These are phyloP conservation scores for Lepidopterella palustris DNA, from an alignment of 495 filamentous ascomycete species.

Conservation along the genomic window DNA sequence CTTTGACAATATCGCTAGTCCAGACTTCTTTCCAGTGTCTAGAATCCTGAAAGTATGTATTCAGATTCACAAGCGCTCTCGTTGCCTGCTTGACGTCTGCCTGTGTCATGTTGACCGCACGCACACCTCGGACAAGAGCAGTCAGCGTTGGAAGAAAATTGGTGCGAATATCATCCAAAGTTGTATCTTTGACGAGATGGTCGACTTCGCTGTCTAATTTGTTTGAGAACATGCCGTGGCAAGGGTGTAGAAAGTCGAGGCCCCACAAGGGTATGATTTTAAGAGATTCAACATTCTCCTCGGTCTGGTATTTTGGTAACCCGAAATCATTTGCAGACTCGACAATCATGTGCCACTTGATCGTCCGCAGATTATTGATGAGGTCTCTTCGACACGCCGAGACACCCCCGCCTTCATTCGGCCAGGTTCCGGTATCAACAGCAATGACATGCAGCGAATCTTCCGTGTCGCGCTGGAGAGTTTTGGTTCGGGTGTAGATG, in stretches of 20 bases:
- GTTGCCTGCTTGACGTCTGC: slow-evolving; percentile 51
- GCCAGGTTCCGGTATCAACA: slow-evolving; percentile 60
- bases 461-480: slow-evolving; percentile 46
- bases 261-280: slow-evolving; percentile 64
- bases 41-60: slow-evolving; percentile 55
- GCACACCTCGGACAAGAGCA: slow-evolving; percentile 53
- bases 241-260: slow-evolving; percentile 55
- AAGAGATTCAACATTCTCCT: slow-evolving; percentile 58
- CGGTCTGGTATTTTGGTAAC: slow-evolving; percentile 59
- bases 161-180: slow-evolving; percentile 49
- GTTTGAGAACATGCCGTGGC: slow-evolving; percentile 58
- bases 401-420: slow-evolving; percentile 60
- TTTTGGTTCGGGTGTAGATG: slow-evolving; percentile 40
- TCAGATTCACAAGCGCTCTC: slow-evolving; percentile 53
- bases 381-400: slow-evolving; percentile 63
- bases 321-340: slow-evolving; percentile 62
- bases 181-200: slow-evolving; percentile 46
- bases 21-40: slow-evolving; percentile 60
- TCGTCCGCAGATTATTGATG: slow-evolving; percentile 55
- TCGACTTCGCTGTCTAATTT: slow-evolving; percentile 57
- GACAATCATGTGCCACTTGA: slow-evolving; percentile 61
- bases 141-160: slow-evolving; percentile 59
- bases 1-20: slow-evolving; percentile 55
- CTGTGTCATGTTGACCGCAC: slow-evolving; percentile 46
- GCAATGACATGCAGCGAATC: slow-evolving; percentile 56